phyloP scores from a whole-genome alignment of 2,329 filamentous ascomycete species.

The Talaromyces piceae region DNA sequence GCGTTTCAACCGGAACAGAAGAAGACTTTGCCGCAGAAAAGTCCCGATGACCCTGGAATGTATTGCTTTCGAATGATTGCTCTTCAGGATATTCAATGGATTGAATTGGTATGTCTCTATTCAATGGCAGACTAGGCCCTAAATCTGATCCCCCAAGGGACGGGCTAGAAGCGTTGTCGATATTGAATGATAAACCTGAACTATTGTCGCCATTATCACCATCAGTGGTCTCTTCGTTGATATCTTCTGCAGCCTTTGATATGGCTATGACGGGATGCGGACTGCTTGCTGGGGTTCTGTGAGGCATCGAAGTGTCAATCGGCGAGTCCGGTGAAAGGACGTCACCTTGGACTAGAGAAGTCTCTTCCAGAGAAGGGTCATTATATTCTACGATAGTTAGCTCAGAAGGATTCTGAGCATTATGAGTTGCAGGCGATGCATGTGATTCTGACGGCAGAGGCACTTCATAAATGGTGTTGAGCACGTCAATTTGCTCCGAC shows the following conservation, averaged over 20 bases:
- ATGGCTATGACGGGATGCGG: background rate
- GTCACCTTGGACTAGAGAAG: background rate
- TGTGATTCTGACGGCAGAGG: background rate
- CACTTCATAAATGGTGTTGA: background rate
- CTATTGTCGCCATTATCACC: background rate
- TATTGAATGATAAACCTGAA: background rate
- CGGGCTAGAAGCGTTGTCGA: background rate
- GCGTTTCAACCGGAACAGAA: slow-evolving; percentile 17
- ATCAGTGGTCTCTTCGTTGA: background rate
- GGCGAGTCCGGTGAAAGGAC: slow-evolving; percentile 9
- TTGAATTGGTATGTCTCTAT: slow-evolving; percentile 9
- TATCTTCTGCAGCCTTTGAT: background rate
- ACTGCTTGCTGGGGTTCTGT: background rate
- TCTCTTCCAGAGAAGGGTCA: background rate
- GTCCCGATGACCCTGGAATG: background rate
- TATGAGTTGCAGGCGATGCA: background rate
- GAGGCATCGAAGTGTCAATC: background rate
- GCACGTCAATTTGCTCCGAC: background rate
- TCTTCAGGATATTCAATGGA: slow-evolving; percentile 5
- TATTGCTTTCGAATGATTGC: background rate
- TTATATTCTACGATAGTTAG: background rate
- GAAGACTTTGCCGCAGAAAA: background rate
- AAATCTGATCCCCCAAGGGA: background rate
- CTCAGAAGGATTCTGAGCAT: background rate
- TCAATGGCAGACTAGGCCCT: background rate